Percentiles rank a stretch among this genome's conserved stretches.
Conservation (phyloP, 345 rosid species). For the Erysimum cheiranthoides region DNA sequence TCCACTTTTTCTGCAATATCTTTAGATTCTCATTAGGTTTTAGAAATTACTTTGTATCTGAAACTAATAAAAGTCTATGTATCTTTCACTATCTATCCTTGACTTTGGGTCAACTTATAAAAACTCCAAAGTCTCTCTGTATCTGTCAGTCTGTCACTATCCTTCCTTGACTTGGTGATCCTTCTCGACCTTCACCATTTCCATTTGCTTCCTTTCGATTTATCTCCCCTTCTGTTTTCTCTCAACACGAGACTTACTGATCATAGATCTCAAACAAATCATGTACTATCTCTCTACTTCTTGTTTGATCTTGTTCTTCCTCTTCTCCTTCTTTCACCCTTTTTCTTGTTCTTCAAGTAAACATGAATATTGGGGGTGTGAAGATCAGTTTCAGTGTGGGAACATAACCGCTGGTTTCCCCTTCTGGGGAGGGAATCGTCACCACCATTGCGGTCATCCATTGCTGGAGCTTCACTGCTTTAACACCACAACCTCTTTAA, state of each 20-base stretch:
- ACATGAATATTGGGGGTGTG: neutral
- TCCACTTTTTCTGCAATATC: too few relatives aligned
- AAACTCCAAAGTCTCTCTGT: too few relatives aligned
- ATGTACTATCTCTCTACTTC: neutral
- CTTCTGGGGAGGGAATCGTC: too few relatives aligned
- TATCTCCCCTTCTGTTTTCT: too few relatives aligned
- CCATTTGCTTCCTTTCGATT: neutral
- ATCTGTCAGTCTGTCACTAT: too few relatives aligned
- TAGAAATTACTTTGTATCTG: too few relatives aligned
- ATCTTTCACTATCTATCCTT: too few relatives aligned
- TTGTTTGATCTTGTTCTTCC: slow-evolving; percentile 16
- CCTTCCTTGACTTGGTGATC: neutral
- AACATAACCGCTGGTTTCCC: neutral
- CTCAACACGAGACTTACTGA: too few relatives aligned
- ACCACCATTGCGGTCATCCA: too few relatives aligned
- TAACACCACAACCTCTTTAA: neutral
- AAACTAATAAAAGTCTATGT: too few relatives aligned
- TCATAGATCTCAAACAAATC: neutral
- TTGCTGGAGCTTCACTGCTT: neutral
- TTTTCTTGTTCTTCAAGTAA: neutral
- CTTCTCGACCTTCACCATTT: neutral
- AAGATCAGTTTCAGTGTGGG: neutral
- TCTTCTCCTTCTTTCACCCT: neutral
- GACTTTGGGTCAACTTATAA: too few relatives aligned
- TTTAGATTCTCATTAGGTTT: too few relatives aligned